Evolutionary conservation across 169 alveolate species (phyloP), one percentile per base, ranked within the genome.

Genomic region (Eimeria necatrix): DNA sequence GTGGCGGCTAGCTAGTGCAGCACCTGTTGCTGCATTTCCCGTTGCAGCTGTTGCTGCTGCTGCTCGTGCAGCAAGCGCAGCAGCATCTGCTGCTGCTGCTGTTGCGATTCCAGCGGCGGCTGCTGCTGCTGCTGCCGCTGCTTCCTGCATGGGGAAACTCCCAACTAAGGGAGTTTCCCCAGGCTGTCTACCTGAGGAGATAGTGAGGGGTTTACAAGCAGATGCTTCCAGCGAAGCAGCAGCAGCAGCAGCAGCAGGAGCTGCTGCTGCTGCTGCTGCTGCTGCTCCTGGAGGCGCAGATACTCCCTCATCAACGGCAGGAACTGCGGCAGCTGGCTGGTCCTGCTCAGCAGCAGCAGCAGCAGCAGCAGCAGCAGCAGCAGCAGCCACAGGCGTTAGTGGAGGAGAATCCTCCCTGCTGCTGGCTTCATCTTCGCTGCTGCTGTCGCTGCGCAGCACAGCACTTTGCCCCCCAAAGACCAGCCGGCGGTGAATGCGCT

Each of bases 391-490:
- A 80, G 89, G 70, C 4, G 71, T 6, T 12, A 14, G 78, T 1
- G 60, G 56, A n/a, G 89, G 89, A 5, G 89, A 80, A 9, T 64
- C 10, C n/a, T 80, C 89, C 26, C 89, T 80, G 89, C 89, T 80
- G 70, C 89, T 49, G 52, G 26, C 85, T 74, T 80, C 89, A n/a
- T 81, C 74, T 53, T 52, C 74, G 73, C 90, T 81, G 73, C 90
- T 81, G 90, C 90, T 81, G 90, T 81, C 90, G 90, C 90, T 81
- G 52, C 90, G 73, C 26, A 81, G 90, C 73, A 81, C 90, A 52
- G 90, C 90, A 53, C 49, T 14, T 12, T 81, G 90, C n/a, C 90
- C 90, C 90, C 53, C 73, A 59, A 81, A 73, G 59, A 81, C 46
- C 73, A 81, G 74, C 68, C 90, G 26, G 73, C 90, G 90, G 74